Base-by-base conservation (phyloP, 1,139 yeast genomes). In the Pneumocystis oryctolagi region DNA sequence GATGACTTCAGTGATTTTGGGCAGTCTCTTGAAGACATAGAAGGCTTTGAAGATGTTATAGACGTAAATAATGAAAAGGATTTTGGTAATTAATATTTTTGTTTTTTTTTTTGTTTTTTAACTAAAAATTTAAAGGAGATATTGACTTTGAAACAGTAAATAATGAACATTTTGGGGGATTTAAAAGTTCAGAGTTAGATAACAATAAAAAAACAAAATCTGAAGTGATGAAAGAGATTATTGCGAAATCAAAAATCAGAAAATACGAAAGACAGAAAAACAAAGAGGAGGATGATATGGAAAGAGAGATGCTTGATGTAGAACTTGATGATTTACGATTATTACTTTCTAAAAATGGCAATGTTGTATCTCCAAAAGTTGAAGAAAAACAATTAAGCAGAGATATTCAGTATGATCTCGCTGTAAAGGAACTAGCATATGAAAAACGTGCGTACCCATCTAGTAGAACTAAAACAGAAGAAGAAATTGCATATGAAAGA, bases 221-320 rank as follows among this genome's bases (percentile, higher is more conserved):
- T 59, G 98, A 94, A 73, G 95, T 94, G 57, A 92, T 94, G 98
- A 84, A 88, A 70, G 99, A 94, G 73, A 82, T 94, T 64, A 92
- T 94, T 67, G 96, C 97, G 58, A 94, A 94, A 74, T 89, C 97
- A 12, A 94, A 94, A 72, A 83, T 83, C 73, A 82, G 90, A 75
- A 92, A 89, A 72, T 85, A 84, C 61, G 95, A 89, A 74, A 83
- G 98, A 71, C 97, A 94, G 74, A 77, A 80, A 71, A 82, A 84
- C 61, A 87, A 87, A 69, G 84, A 84, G 62, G 81, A 84, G 70
- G 81, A 86, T 57, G 85, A 83, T 69, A 85, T 82, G 59, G 80
- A 83, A 34, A 87, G 90, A 62, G 82, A 81, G 68, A 88, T 84
- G 66, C 80, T 94, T 67, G 97, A 94, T 73, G 82, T 79, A 14